These are phyloP conservation scores for Bidens hawaiensis DNA, from an alignment of 140 eudicot genomes.

Conservation along the genomic window DNA sequence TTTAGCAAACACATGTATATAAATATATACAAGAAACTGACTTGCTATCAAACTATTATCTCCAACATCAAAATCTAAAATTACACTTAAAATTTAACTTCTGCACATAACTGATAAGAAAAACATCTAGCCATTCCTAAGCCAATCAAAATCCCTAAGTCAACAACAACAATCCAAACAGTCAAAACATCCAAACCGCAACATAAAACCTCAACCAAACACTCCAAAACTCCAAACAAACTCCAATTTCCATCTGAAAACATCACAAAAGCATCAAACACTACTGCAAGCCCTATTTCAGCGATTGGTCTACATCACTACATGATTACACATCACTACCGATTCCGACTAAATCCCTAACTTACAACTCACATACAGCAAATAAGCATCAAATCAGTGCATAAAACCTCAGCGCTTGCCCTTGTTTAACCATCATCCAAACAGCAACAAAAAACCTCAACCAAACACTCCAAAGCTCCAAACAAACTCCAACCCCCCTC, in stretches of 20 bases:
- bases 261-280: not conserved
- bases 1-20: not conserved
- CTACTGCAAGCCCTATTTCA: conserved; percentile 17
- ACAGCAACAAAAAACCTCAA: too few species aligned
- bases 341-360: too few species aligned
- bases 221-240: not conserved
- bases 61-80: conserved; percentile 4
- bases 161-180: conserved; percentile 7
- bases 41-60: not conserved
- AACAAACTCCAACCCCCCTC: too few species aligned
- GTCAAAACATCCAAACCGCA: not conserved
- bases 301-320: conserved; percentile 9
- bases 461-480: too few species aligned
- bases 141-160: conserved; percentile 6
- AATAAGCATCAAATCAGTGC: too few species aligned
- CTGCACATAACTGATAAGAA: not conserved
- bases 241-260: too few species aligned
- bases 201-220: not conserved
- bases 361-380: too few species aligned
- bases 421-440: too few species aligned
- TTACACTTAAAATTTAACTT: not conserved
- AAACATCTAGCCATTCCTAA: not conserved
- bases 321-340: too few species aligned
- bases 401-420: too few species aligned
- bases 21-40: not conserved